phyloP scores from a whole-genome alignment of 495 filamentous ascomycete species.

The Pyrenula aspistea region DNA sequence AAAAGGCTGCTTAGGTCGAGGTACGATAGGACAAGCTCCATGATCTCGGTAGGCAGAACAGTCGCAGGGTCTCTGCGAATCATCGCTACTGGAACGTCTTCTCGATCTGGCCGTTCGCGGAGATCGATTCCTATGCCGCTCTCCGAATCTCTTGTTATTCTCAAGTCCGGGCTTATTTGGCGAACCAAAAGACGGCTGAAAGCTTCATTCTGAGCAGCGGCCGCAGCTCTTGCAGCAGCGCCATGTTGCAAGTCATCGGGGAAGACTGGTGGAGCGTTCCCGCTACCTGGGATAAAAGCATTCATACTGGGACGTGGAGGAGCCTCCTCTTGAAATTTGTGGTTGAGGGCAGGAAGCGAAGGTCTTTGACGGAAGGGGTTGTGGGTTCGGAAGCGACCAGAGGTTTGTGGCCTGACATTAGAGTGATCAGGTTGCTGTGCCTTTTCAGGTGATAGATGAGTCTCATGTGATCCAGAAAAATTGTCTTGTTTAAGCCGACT shows the following conservation, averaged over 20 bases:
- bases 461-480: not conserved
- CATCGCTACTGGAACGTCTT: slow-evolving; percentile 27
- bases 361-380: not conserved
- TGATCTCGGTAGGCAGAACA: slow-evolving; percentile 57
- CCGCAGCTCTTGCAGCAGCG: slow-evolving; percentile 59
- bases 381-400: not conserved
- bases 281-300: slow-evolving; percentile 25
- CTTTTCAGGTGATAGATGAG: not conserved
- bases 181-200: slow-evolving; percentile 8
- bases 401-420: not conserved
- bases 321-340: not conserved
- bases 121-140: slow-evolving; percentile 74
- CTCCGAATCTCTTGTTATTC: slow-evolving; percentile 45
- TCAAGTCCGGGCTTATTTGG: slow-evolving; percentile 14
- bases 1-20: slow-evolving; percentile 58
- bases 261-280: slow-evolving; percentile 26
- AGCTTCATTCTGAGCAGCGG: slow-evolving; percentile 52
- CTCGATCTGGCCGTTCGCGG: slow-evolving; percentile 32
- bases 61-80: slow-evolving; percentile 51
- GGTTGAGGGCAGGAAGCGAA: not conserved
- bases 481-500: slow-evolving; percentile 19
- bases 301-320: slow-evolving; percentile 19
- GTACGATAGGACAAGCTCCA: slow-evolving; percentile 56
- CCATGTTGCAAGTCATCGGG: slow-evolving; percentile 38
- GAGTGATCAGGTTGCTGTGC: not conserved